Conservation (phyloP, 805 yeast species). For the Cyberlindnera euphorbiiphila region DNA sequence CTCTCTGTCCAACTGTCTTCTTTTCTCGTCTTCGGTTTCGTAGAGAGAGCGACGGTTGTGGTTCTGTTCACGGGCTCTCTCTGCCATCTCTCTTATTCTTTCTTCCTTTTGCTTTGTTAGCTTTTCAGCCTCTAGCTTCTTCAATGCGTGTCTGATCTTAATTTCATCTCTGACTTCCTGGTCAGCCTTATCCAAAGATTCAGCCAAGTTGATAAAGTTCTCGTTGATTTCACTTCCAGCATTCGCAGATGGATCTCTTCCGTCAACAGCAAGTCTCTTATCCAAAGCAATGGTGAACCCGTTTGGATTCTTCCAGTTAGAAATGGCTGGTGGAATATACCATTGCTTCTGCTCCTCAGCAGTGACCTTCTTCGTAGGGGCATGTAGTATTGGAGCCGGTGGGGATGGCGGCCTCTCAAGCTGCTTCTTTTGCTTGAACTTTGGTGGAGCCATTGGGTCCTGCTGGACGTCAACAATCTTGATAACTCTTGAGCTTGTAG, state of each 20-base stretch:
- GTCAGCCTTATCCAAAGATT: constrained; percentile 71
- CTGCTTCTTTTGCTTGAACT: constrained; percentile 62
- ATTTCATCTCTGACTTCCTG: constrained; percentile 54
- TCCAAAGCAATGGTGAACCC: constrained; percentile 84
- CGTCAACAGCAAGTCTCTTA: constrained; percentile 58
- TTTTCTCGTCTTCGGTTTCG: constrained; percentile 24
- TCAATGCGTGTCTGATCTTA: constrained; percentile 45
- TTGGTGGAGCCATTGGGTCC: constrained; percentile 87
- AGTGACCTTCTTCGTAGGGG: constrained; percentile 45
- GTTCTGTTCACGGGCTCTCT: constrained; percentile 41
- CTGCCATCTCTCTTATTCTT: constrained; percentile 46
- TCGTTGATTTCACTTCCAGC: constrained; percentile 42
- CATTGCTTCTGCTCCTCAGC: constrained; percentile 74
- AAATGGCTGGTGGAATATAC: constrained; percentile 87
- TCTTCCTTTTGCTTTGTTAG: constrained; percentile 49
- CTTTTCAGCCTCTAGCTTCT: constrained; percentile 45
- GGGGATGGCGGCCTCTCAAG: constrained; percentile 68
- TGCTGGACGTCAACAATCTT: constrained; percentile 62
- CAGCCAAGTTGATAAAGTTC: constrained; percentile 58
- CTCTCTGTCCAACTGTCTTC: constrained; percentile 38
- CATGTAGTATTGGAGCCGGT: constrained; percentile 66
- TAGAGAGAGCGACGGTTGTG: constrained; percentile 7
- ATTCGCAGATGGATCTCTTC: constrained; percentile 33
- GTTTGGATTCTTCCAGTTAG: constrained; percentile 93
- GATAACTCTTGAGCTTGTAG: constrained; percentile 42